These are phyloP conservation scores for Beauveria sp. DNA, from an alignment of 2,329 filamentous ascomycete species.

Conservation along the genomic window DNA sequence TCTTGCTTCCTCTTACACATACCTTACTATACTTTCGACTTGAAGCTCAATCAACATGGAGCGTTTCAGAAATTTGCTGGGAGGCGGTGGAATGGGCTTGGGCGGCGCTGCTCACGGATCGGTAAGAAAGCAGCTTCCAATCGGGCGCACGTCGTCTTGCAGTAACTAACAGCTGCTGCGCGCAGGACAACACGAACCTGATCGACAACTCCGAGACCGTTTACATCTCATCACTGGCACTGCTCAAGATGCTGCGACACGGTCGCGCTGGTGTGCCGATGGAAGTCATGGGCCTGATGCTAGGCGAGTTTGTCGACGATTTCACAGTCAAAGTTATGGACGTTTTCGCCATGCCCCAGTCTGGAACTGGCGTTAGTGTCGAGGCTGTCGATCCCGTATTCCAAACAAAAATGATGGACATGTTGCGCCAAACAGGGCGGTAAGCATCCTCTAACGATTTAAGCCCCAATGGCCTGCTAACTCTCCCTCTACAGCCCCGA, in stretches of 20 bases:
- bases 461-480: slow-evolving; percentile 10
- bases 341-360: slow-evolving; percentile 99
- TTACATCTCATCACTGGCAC: slow-evolving; percentile 93
- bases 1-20: neutral
- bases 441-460: slow-evolving; percentile 33
- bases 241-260: slow-evolving; percentile 98
- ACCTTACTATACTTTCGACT: neutral
- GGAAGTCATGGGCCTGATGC: slow-evolving; percentile 99
- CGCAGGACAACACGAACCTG: slow-evolving; percentile 77
- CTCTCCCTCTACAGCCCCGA: slow-evolving; percentile 58
- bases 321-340: slow-evolving; percentile 98
- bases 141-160: neutral
- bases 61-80: slow-evolving; percentile 81
- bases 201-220: slow-evolving; percentile 99
- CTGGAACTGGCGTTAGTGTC: slow-evolving; percentile 94
- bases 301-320: slow-evolving; percentile 97
- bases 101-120: slow-evolving; percentile 37
- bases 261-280: slow-evolving; percentile 96
- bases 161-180: slow-evolving; percentile 12
- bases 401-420: slow-evolving; percentile 99
- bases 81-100: slow-evolving; percentile 63
- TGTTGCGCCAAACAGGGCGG: slow-evolving; percentile 95
- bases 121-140: slow-evolving; percentile 23
- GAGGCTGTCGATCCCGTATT: slow-evolving; percentile 98
- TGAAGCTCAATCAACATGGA: slow-evolving; percentile 58